phyloP scores from a whole-genome alignment of 805 yeast species.

The Nakazawaea holstii region DNA sequence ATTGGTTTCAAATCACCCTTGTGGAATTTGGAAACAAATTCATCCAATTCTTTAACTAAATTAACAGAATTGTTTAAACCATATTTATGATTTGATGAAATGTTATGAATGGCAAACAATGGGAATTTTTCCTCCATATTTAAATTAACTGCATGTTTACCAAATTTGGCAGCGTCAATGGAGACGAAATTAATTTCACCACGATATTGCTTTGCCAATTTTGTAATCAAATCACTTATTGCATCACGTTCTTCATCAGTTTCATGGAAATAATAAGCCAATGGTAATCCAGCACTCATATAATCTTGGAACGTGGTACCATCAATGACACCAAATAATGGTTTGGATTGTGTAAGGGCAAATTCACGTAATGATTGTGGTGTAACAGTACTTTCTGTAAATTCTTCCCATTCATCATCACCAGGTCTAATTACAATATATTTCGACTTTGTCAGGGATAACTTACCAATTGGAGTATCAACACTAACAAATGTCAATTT shows the following conservation, averaged over 20 bases:
- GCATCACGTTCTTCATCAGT: constrained; percentile 63
- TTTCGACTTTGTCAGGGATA: constrained; percentile 29
- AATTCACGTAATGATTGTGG: constrained; percentile 38
- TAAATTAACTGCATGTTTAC: constrained; percentile 81
- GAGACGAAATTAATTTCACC: constrained; percentile 86
- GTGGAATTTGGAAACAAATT: constrained; percentile 58
- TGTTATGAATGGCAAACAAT: constrained; percentile 82
- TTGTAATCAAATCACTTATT: too few relatives aligned
- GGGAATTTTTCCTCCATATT: constrained; percentile 86
- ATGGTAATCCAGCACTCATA: constrained; percentile 67
- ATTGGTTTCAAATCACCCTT: constrained; percentile 66
- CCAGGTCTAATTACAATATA: constrained; percentile 44
- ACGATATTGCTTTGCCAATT: constrained; percentile 68
- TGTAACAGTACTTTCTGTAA: constrained; percentile 29
- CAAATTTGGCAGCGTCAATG: constrained; percentile 73
- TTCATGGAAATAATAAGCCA: constrained; percentile 85
- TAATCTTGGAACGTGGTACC: constrained; percentile 74
- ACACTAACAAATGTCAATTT: constrained; percentile 51
- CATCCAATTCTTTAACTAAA: constrained; percentile 47
- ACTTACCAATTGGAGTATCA: constrained; percentile 28
- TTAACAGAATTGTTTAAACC: constrained; percentile 59
- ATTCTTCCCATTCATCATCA: constrained; percentile 20
- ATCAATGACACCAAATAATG: constrained; percentile 82
- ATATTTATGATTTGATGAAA: constrained; percentile 63
- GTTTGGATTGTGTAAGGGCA: constrained; percentile 61